A percentile compares a stretch with the other conserved stretches of the same genome.
Evolutionary conservation across 805 yeast species (phyloP).

Genomic region (Jamesozyma lodderae): DNA sequence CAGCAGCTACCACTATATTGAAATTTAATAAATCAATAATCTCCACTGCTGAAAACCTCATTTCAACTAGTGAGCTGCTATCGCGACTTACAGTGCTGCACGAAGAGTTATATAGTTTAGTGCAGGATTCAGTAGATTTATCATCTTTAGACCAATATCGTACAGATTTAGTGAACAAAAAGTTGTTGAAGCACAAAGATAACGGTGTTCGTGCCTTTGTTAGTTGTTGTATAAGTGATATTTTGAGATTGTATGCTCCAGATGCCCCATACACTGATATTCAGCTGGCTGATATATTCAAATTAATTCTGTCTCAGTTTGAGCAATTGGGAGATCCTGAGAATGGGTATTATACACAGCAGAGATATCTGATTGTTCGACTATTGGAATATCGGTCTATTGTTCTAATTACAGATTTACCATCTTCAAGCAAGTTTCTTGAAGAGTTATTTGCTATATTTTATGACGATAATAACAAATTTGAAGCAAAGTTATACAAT

Average conservation of each 20-base stretch:
- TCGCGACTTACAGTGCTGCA: conserved; percentile 48
- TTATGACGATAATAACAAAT: conserved; percentile 41
- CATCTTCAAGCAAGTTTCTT: conserved; percentile 48
- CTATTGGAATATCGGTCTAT: conserved; percentile 69
- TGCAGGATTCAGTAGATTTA: conserved; percentile 50
- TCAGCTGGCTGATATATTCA: conserved; percentile 57
- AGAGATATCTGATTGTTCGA: conserved; percentile 54
- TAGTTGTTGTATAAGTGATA: conserved; percentile 68
- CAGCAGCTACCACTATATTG: conserved; percentile 16
- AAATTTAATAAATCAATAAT: conserved; percentile 41
- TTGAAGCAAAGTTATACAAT: conserved; percentile 48
- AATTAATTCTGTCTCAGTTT: conserved; percentile 56
- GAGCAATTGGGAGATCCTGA: conserved; percentile 44
- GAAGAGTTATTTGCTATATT: conserved; percentile 50
- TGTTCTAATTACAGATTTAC: conserved; percentile 65
- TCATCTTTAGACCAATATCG: conserved; percentile 38
- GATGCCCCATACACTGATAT: conserved; percentile 74
- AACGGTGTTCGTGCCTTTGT: conserved; percentile 58
- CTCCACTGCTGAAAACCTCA: conserved; percentile 47
- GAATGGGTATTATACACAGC: conserved; percentile 53
- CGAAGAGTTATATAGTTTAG: conserved; percentile 52
- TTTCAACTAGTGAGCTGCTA: conserved; percentile 54
- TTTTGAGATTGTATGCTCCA: conserved; percentile 74
- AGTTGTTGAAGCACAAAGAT: conserved; percentile 52
- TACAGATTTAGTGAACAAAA: conserved; percentile 46